Base-by-base conservation (phyloP, 2,329 filamentous ascomycete genomes). In the Chlorencoelia australis region DNA sequence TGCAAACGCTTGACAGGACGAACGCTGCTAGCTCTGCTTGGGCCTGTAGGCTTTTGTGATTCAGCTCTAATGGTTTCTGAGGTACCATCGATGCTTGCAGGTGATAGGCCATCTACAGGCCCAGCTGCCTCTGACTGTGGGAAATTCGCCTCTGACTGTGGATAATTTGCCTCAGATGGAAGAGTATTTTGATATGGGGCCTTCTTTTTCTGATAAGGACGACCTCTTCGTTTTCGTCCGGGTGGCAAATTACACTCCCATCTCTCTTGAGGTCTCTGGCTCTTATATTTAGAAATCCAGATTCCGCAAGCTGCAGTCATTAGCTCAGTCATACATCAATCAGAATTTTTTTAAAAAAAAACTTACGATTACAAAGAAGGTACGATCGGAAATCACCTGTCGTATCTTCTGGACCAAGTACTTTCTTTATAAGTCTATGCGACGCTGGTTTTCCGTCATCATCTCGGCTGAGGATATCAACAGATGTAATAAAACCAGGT, bases 241-340 rank as follows among this genome's bases (percentile, higher is more conserved):
- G 69, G 16, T 33, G 42, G 40, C 17, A 46, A 41, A 41, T 47
- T 38, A 20, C 30, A 39, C 16, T 75, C 83, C 89, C 89, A 98
- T 46, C 80, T 78, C 42, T 89, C 77, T 36, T 76, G 67, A 2
- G 91, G 91, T 7, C 91, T 79, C 66, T 94, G 91, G 16, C 66
- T 71, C 53, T 83, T 86, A 59, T 82, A 86, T 54, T 95, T 96
- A 42, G 79, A 78, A 49, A 98, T 79, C 86, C 87, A 98, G 27
- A 98, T 77, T 13, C 91, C 91, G 57, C 91, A 98, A 40, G 89
- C 74, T 79, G 33, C 39, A 33, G 43, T 59, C 48, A 59, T 48
- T 36, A 50, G 42, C 25, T 28, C 40, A 22, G 34, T 21, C 35
- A 31, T 19, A 22, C 9, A 21, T 27, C 7, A 13, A 36, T 16